Evolutionary conservation across 257 asterid species (phyloP).

Genomic region (Cinchona pubescens): DNA sequence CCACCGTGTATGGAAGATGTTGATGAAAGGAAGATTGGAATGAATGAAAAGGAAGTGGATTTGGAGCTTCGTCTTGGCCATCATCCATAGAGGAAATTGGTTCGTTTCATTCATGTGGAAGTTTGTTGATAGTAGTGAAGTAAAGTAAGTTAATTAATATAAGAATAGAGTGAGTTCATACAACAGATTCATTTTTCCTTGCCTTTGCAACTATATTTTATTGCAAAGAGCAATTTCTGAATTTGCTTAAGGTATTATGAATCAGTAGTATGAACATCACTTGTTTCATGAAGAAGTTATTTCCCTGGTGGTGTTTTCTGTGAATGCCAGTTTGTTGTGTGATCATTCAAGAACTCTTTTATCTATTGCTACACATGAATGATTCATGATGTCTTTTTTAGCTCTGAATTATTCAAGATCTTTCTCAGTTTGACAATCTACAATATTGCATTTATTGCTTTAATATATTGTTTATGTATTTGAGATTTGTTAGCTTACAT

Average conservation of each 20-base stretch:
- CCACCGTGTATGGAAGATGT: slow-evolving; percentile 23
- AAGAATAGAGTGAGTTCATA: slow-evolving; percentile 15
- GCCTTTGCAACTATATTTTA: neutral
- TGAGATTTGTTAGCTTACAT: neutral
- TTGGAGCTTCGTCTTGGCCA: slow-evolving; percentile 93
- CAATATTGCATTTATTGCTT: neutral
- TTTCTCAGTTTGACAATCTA: neutral
- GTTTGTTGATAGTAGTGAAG: neutral
- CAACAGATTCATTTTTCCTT: slow-evolving; percentile 16
- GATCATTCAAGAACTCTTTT: neutral
- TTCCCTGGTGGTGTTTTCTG: slow-evolving; percentile 13
- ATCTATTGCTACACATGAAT: slow-evolving; percentile 6
- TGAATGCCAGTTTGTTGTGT: slow-evolving; percentile 15
- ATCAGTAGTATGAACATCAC: slow-evolving; percentile 16
- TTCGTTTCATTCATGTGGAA: neutral
- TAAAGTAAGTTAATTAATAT: neutral
- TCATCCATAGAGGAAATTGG: slow-evolving; percentile 20
- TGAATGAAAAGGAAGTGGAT: slow-evolving; percentile 54
- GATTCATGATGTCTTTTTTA: neutral
- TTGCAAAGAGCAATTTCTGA: neutral
- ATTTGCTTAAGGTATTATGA: slow-evolving; percentile 16
- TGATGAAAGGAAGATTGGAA: slow-evolving; percentile 15
- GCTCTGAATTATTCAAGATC: slow-evolving; percentile 10
- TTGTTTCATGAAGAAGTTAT: slow-evolving; percentile 9
- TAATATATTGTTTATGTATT: neutral